Evolutionary conservation across 2,329 filamentous ascomycete genomes (phyloP), one percentile per base, ranked within the genome.

Genomic region (Thermomyces lanuginosus): DNA sequence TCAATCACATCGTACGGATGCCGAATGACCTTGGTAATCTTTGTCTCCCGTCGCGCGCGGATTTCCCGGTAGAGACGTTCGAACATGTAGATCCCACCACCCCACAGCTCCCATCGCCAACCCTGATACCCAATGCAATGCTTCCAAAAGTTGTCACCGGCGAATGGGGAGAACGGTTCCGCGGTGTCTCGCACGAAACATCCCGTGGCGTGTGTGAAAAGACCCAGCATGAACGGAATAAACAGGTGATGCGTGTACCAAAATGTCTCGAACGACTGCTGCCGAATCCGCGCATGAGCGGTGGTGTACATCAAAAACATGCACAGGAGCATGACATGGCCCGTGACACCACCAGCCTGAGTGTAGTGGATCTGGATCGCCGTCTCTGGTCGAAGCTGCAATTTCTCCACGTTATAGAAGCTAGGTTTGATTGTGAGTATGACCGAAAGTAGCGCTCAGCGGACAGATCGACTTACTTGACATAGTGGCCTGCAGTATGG

Each of bases 211-310:
- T 98, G 89, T 8, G 86, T 95, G 56, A 95, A 98, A 40, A 98
- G 72, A 23, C 71, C 86, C 22, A 98, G 65, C 45, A 95, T 58
- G 55, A 98, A 98, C 2, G 89, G 86, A 34, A 98, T 78, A 46
- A 95, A 95, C n/a, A 98, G 69, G 45, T 98, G 89, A 55, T 98
- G 89, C 1, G 83, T 92, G 57, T 98, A 98, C 89, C 89, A 98
- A 52, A 98, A 98, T 0, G 86, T 91, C 58, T 98, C 89, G 48
- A 84, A 98, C 0, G 82, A 92, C 50, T 98, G 89, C 50, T 95
- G 86, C 29, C 89, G 78, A 38, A 98, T 95, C 39, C 81, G 78
- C 43, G 77, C 69, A 48, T 98, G 89, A 2, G 89, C 78, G 0
- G 84, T 93, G 1, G 89, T 98, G 58, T 92, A 98, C 66, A 98